Evolutionary conservation across 2,329 filamentous ascomycete species (phyloP).

Genomic region (Beauveria brongniartii): DNA sequence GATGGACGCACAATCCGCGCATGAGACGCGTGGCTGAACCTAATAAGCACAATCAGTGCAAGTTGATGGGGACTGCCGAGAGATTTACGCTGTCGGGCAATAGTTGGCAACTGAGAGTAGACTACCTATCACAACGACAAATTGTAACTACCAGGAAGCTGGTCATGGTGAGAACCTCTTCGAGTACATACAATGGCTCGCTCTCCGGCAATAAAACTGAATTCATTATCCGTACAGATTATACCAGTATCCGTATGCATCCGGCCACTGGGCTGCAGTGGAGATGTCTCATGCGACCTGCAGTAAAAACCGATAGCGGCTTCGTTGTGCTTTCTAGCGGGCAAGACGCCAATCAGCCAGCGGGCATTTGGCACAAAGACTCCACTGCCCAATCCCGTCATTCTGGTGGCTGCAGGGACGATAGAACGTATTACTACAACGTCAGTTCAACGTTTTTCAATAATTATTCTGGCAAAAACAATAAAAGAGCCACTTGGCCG

Average conservation of each 20-base stretch:
- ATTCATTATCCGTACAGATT: too few species aligned
- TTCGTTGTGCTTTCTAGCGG: not conserved
- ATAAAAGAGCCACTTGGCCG: too few species aligned
- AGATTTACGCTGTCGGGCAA: not conserved
- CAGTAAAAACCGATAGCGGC: not conserved
- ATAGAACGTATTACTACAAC: not conserved
- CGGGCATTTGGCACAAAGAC: not conserved
- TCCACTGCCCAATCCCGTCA: not conserved
- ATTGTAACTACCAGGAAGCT: too few species aligned
- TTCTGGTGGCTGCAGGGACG: conserved; percentile 4
- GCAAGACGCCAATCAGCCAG: not conserved
- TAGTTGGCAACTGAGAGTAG: too few species aligned
- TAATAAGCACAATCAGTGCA: not conserved
- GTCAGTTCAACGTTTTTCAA: too few species aligned
- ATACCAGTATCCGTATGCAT: too few species aligned
- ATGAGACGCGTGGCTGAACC: not conserved
- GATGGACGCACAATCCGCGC: not conserved
- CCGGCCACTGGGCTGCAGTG: not conserved
- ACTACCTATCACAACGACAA: too few species aligned
- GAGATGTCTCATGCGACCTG: not conserved
- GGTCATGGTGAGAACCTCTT: too few species aligned
- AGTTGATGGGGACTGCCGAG: not conserved
- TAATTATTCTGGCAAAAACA: too few species aligned
- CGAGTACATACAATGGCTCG: too few species aligned
- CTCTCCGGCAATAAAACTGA: too few species aligned